Conservation (phyloP, 768 basidiomycete genomes). For the Crassisporium funariophilum region DNA sequence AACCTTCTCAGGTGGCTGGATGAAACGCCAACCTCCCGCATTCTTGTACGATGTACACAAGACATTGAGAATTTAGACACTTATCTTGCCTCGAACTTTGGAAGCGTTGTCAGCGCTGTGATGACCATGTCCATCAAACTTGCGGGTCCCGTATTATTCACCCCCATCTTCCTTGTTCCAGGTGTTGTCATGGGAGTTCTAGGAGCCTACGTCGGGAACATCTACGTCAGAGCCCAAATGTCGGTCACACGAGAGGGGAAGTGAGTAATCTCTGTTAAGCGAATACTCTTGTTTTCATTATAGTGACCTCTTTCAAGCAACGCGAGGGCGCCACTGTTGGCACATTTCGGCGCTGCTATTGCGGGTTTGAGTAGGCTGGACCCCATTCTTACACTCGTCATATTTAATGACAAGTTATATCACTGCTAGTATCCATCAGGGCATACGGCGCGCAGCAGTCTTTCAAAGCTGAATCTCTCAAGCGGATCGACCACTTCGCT, state of each 20-base stretch:
- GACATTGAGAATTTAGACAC: conserved; percentile 65
- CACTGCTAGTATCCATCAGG: conserved; percentile 52
- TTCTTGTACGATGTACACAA: conserved; percentile 67
- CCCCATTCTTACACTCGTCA: neutral
- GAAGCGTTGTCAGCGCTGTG: conserved; percentile 28
- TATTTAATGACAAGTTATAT: neutral
- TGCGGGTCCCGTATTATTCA: conserved; percentile 43
- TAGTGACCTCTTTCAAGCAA: conserved; percentile 17
- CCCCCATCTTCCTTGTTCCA: conserved; percentile 49
- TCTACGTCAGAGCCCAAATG: conserved; percentile 49
- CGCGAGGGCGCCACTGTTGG: conserved; percentile 42
- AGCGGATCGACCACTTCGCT: conserved; percentile 56
- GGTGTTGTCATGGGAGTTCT: conserved; percentile 42
- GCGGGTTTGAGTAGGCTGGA: conserved; percentile 49
- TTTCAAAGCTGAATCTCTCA: conserved; percentile 49
- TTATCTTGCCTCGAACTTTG: conserved; percentile 29
- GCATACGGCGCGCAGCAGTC: conserved; percentile 64
- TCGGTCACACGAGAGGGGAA: conserved; percentile 51
- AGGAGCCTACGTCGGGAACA: conserved; percentile 45
- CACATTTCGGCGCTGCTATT: conserved; percentile 49
- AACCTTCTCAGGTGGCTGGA: conserved; percentile 52
- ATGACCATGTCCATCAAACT: conserved; percentile 45
- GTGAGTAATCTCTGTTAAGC: conserved; percentile 33
- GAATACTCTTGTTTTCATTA: conserved; percentile 12
- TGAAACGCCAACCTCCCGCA: conserved; percentile 49